Percentiles rank a stretch among this genome's conserved stretches.
Evolutionary conservation across 2,329 filamentous ascomycete species (phyloP).

Genomic region (Xylogone sp.): DNA sequence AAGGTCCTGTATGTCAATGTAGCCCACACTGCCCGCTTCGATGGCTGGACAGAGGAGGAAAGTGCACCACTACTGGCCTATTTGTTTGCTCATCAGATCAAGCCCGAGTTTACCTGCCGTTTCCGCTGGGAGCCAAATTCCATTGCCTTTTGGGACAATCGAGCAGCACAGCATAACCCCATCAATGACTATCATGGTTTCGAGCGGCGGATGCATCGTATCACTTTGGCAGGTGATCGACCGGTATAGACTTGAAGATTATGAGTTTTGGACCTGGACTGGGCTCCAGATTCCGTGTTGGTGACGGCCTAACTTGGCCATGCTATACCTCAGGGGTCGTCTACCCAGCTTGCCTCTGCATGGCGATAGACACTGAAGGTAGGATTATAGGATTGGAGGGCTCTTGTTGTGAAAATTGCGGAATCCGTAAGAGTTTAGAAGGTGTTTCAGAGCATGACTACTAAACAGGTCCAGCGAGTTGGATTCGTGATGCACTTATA

Average conservation of each 20-base stretch:
- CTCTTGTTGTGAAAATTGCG: too few species aligned
- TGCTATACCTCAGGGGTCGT: too few species aligned
- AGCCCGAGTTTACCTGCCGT: conserved; percentile 29
- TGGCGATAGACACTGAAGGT: too few species aligned
- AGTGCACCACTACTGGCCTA: conserved; percentile 47
- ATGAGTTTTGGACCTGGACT: too few species aligned
- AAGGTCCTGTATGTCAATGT: conserved; percentile 58
- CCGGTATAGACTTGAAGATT: not conserved
- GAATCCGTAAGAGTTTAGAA: too few species aligned
- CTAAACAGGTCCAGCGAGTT: too few species aligned
- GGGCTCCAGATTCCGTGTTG: too few species aligned
- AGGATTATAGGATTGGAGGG: too few species aligned
- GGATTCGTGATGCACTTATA: too few species aligned
- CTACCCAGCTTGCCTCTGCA: too few species aligned
- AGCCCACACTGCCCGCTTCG: conserved; percentile 52
- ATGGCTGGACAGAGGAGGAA: conserved; percentile 51
- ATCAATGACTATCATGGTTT: not conserved
- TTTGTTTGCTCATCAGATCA: conserved; percentile 56
- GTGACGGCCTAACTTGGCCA: too few species aligned
- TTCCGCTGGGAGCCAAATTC: conserved; percentile 63
- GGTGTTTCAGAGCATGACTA: too few species aligned
- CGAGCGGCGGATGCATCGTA: not conserved
- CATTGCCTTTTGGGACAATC: conserved; percentile 67
- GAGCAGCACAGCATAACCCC: conserved; percentile 23
- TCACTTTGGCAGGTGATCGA: not conserved